Percentiles rank a stretch among this genome's conserved stretches.
Conservation (phyloP, 192 early-diverging fungal species). For the Gamsiella multidivaricata region DNA sequence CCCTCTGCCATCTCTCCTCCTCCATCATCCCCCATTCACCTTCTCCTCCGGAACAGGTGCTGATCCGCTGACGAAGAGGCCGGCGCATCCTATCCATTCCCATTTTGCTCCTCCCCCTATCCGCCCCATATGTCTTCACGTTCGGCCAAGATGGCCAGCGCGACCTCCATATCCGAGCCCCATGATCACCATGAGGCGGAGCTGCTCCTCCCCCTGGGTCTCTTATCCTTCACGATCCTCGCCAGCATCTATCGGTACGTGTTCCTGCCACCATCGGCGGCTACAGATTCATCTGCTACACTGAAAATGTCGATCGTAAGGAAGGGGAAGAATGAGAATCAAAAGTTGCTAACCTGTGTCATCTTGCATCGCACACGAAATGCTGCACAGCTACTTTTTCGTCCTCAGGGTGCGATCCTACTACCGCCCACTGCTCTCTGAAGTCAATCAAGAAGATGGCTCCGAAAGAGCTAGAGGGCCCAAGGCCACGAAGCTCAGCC, state of each 20-base stretch:
- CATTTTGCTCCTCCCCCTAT: too few species aligned
- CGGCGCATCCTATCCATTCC: too few species aligned
- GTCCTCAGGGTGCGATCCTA: constrained; percentile 29
- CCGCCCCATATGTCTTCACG: too few species aligned
- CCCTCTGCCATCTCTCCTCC: too few species aligned
- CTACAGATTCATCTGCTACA: too few species aligned
- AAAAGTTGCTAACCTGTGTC: not conserved
- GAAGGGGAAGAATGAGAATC: too few species aligned
- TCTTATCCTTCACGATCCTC: constrained; percentile 36
- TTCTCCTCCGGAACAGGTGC: too few species aligned
- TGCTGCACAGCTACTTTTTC: constrained; percentile 42
- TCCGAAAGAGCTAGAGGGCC: not conserved
- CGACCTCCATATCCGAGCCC: not conserved
- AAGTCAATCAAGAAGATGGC: constrained; percentile 2
- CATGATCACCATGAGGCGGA: constrained; percentile 31
- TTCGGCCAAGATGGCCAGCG: constrained; percentile 2
- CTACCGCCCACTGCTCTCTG: constrained; percentile 32
- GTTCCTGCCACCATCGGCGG: not conserved
- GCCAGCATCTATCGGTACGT: constrained; percentile 29
- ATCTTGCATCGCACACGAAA: too few species aligned
- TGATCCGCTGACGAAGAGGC: too few species aligned
- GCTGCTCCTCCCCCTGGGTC: constrained; percentile 33
- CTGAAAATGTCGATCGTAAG: too few species aligned
- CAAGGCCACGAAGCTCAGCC: constrained; percentile 22
- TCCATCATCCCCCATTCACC: too few species aligned